Base-by-base conservation (phyloP, 75 land plant genomes). In the Larix kaempferi region DNA sequence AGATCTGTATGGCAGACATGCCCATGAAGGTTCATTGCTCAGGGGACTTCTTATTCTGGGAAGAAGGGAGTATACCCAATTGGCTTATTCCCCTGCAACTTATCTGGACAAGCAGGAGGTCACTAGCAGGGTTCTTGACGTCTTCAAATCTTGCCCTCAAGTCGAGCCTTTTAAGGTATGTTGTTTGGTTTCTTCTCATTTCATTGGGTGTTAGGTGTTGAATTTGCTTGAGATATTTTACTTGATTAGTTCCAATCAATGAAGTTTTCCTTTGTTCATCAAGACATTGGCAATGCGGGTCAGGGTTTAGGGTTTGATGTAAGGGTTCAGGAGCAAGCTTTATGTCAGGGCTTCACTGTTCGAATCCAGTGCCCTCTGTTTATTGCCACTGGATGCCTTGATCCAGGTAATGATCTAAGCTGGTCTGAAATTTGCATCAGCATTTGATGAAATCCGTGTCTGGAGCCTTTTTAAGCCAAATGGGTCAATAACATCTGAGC, bases 111-210 rank as follows among this genome's bases (percentile, higher is more conserved):
- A 80, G 77, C 66, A 75, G 71, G 78, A 75, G 71, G 82, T 55
- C 78, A 63, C 77, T 5, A 35, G 55, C 55, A 67, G 82, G 21
- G 78, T 80, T 25, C 29, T 75, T 15, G 57, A 75, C 33, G 71
- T 80, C 27, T 57, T 80, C 78, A 75, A 59, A 80, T 80, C 82
- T 22, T 29, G 17, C 71, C 78, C 82, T 64, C 67, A 55, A 66
- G 57, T 80, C 8, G 82, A 80, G 55, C 82, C 78, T 37, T 52
- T 72, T 27, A 80, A 80, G 82, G 82, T 75, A 16, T 22, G 17
- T 15, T 25, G n/a, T 29, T n/a, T 22, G 16, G 33, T 56, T 41
- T 78, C 57, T 19, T 62, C 21, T 8, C 1, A 21, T n/a, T 49
- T 17, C 72, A 69, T 41, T 69, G 37, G 3, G 44, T 41, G 19